Evolutionary conservation across 1,139 yeast genomes (phyloP).

Genomic region (Candida neerlandica): DNA sequence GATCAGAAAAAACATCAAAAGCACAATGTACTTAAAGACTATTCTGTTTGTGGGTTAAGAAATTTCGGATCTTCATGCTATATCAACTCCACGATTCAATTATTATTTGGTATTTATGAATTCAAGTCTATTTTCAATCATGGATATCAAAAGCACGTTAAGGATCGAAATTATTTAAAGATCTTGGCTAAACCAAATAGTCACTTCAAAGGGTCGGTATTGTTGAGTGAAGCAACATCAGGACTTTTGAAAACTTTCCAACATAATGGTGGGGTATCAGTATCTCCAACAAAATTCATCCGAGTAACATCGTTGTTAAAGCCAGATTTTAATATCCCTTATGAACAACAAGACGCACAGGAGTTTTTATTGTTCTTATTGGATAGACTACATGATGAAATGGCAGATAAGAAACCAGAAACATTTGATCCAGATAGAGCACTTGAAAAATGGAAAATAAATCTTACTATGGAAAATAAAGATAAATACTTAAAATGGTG

Average conservation of each 20-base stretch:
- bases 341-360: constrained; percentile 79
- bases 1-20: constrained; percentile 22
- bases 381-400: constrained; percentile 71
- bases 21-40: constrained; percentile 41
- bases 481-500: constrained; percentile 66
- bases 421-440: constrained; percentile 26
- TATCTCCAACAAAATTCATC: constrained; percentile 66
- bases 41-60: constrained; percentile 63
- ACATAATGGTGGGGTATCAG: constrained; percentile 60
- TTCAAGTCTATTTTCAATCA: constrained; percentile 47
- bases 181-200: constrained; percentile 22
- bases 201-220: constrained; percentile 33
- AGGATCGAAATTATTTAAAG: constrained; percentile 31
- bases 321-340: constrained; percentile 68
- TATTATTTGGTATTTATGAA: constrained; percentile 55
- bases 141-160: constrained; percentile 44
- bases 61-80: constrained; percentile 77
- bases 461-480: constrained; percentile 33
- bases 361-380: constrained; percentile 68
- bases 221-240: constrained; percentile 51
- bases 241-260: constrained; percentile 46
- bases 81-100: constrained; percentile 69
- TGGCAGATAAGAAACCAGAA: constrained; percentile 30
- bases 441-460: constrained; percentile 36
- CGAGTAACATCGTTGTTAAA: constrained; percentile 54